These are phyloP conservation scores for Rhizopogon roseolus DNA, from an alignment of 768 basidiomycete genomes.

Conservation along the genomic window DNA sequence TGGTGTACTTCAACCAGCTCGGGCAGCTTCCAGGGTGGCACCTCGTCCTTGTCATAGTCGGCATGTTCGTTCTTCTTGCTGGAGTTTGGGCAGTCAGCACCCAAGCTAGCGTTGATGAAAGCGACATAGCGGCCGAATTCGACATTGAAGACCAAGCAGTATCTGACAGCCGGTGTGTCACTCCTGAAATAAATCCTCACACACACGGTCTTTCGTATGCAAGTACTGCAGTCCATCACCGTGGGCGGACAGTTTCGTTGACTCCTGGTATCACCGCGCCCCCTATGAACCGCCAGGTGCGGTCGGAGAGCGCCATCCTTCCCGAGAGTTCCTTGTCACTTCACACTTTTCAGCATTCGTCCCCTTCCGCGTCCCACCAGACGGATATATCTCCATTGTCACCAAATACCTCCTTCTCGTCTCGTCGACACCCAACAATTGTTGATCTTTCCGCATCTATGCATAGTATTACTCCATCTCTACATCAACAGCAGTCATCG, in stretches of 20 bases:
- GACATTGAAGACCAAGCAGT: background rate
- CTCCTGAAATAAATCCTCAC: background rate
- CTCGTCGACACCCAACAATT: background rate
- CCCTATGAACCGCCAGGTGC: conserved; percentile 9
- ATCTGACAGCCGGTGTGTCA: background rate
- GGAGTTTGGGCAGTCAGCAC: conserved; percentile 92
- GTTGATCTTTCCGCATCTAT: background rate
- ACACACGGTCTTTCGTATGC: background rate
- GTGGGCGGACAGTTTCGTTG: conserved; percentile 16
- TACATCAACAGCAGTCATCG: conserved; percentile 1
- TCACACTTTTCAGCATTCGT: background rate
- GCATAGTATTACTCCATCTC: background rate
- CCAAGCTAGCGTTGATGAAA: conserved; percentile 51
- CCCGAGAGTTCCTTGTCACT: conserved; percentile 4
- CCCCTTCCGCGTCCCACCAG: background rate
- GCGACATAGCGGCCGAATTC: conserved; percentile 17
- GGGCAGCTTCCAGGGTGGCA: conserved; percentile 63
- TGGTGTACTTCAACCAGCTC: conserved; percentile 88
- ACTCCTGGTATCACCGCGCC: background rate
- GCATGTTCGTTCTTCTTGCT: conserved; percentile 71
- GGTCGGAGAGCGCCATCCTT: conserved; percentile 3
- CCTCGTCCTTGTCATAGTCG: conserved; percentile 69
- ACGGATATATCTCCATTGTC: background rate
- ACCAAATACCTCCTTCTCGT: background rate
- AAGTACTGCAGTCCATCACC: conserved; percentile 25